Evolutionary conservation across 495 filamentous ascomycete species (phyloP).

Genomic region (Xylaria telfairii): DNA sequence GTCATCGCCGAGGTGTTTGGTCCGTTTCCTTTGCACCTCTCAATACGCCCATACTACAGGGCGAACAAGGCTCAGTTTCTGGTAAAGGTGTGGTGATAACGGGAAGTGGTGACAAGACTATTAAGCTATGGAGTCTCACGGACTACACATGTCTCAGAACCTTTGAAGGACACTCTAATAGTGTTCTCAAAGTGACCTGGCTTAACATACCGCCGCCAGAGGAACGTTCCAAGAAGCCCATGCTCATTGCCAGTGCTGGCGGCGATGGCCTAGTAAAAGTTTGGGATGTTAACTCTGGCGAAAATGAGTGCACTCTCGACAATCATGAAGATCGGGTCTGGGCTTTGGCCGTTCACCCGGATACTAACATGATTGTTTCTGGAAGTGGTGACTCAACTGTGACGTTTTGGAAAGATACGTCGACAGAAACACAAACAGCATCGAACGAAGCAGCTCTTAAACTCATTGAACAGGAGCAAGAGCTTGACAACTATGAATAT

Average conservation of each 20-base stretch:
- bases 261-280: conserved; percentile 97
- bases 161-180: conserved; percentile 95
- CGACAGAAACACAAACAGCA: conserved; percentile 74
- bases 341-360: conserved; percentile 78
- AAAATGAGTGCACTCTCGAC: conserved; percentile 85
- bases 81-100: conserved; percentile 82
- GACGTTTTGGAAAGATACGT: conserved; percentile 95
- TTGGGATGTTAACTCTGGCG: conserved; percentile 83
- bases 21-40: conserved; percentile 85
- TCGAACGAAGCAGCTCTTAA: conserved; percentile 71
- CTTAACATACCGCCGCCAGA: conserved; percentile 65
- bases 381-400: conserved; percentile 88
- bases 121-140: conserved; percentile 92
- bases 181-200: conserved; percentile 92
- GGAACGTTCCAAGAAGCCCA: conserved; percentile 55
- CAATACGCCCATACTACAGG: conserved; percentile 73
- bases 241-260: conserved; percentile 82
- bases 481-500: conserved; percentile 89
- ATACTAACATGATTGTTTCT: conserved; percentile 75
- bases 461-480: conserved; percentile 90
- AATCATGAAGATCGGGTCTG: conserved; percentile 95
- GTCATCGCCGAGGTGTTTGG: conserved; percentile 95
- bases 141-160: conserved; percentile 94
- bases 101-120: conserved; percentile 90
- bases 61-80: conserved; percentile 66